Evolutionary conservation across 805 yeast species (phyloP).

Genomic region (Cyberlindnera veronae): DNA sequence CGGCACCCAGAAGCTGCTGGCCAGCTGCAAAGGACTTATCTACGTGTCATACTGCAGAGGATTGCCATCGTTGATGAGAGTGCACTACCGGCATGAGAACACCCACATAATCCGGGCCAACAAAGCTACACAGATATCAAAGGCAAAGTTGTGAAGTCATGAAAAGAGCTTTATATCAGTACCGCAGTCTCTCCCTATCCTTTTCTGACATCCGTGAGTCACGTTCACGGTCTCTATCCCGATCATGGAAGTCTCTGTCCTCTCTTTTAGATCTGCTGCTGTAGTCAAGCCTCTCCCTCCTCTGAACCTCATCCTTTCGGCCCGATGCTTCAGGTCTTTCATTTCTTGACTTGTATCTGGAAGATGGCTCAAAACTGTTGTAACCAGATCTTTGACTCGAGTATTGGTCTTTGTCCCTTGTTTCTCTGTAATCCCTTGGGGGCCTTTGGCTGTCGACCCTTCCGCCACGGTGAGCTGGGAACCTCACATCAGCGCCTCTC

Average conservation of each 20-base stretch:
- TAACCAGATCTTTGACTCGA: background rate
- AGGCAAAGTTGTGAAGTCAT: too few species aligned
- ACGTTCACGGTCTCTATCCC: too few species aligned
- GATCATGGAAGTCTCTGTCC: slow-evolving; percentile 22
- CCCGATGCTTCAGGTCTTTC: slow-evolving; percentile 8
- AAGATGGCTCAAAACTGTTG: background rate
- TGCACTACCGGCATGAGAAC: too few species aligned
- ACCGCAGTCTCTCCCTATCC: slow-evolving; percentile 18
- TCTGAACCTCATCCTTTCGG: slow-evolving; percentile 11
- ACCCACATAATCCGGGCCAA: too few species aligned
- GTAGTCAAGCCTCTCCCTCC: slow-evolving; percentile 21
- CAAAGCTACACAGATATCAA: too few species aligned
- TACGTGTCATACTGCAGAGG: too few species aligned
- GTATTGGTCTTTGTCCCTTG: slow-evolving; percentile 7
- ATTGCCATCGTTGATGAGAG: too few species aligned
- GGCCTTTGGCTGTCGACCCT: slow-evolving; percentile 10
- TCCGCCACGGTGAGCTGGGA: slow-evolving; percentile 11
- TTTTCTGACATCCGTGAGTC: slow-evolving; percentile 18
- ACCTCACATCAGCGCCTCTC: slow-evolving; percentile 7
- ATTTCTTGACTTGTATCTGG: slow-evolving; percentile 10
- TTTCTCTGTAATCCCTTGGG: slow-evolving; percentile 10
- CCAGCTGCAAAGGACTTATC: too few species aligned
- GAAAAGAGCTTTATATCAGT: too few species aligned
- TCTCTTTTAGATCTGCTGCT: slow-evolving; percentile 25
- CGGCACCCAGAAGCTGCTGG: too few species aligned